Base-by-base conservation (phyloP, 306 rosid species). In the Trifolium dubium region DNA sequence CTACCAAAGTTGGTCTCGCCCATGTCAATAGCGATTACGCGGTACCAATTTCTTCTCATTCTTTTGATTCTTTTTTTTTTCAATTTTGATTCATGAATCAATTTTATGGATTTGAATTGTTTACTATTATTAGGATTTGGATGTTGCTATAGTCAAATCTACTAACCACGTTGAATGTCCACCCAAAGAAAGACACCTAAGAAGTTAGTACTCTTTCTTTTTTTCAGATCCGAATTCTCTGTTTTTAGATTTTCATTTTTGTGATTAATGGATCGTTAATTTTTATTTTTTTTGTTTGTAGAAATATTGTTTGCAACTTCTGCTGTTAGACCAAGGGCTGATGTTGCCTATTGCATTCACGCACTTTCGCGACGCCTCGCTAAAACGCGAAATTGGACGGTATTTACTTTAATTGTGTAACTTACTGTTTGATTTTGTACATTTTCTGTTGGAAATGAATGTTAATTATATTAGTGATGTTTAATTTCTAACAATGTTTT, bases 1-100 rank as follows among this genome's bases (percentile, higher is more conserved):
- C 86, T 75, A 92, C 99, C 86, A 95, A 90, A 95, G 99, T 95
- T 83, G 99, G 99, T 53, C 98, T 95, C 76, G 99, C 99, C 67
- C 98, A 92, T 77, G 99, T 95, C 96, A 95, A 95, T 70, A 95
- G 99, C 92, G 99, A 95, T 72, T 95, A 88, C 71, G 99, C 98
- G 88, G 78, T 83, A 80, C 17, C 55, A 30, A 4, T 37, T 32
- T 3, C 2, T 10, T 19, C 31, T 17, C 28, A n/a, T 19, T n/a
- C 7, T 51, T 8, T 43, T 60, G n/a, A n/a, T 6, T 60, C 10
- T 76, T 8, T 74, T 49, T 8, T 60, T 71, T 62, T 66, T 23
- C 58, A 19, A 31, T 83, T 50, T 14, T 8, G 6, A 40, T 3
- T 43, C 10, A 19, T 34, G 5, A 54, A 31, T 60, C 66, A 60